phyloP scores from a whole-genome alignment of 2,329 filamentous ascomycete genomes.

The Chaetothyriales sp. region DNA sequence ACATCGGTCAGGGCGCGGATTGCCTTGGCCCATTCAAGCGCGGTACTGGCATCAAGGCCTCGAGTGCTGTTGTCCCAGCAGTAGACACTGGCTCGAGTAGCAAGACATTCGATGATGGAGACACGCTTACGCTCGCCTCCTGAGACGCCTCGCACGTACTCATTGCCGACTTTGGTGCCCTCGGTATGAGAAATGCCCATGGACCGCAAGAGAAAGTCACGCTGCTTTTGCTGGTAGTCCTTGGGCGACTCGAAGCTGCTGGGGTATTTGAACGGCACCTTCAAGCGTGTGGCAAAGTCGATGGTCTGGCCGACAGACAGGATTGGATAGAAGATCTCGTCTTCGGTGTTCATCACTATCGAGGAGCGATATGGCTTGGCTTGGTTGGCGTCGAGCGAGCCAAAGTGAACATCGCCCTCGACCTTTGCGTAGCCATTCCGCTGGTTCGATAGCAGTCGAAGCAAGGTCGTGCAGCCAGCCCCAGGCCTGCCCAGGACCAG shows the following conservation, averaged over 20 bases:
- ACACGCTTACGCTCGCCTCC: conserved; percentile 66
- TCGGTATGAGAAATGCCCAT: conserved; percentile 60
- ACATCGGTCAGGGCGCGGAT: conserved; percentile 52
- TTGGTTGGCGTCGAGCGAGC: conserved; percentile 40
- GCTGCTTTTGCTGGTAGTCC: conserved; percentile 47
- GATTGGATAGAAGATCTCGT: conserved; percentile 63
- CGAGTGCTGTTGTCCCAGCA: conserved; percentile 66
- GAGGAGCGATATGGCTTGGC: conserved; percentile 33
- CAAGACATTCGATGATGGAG: conserved; percentile 35
- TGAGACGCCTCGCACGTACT: conserved; percentile 55
- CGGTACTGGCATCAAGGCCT: conserved; percentile 59
- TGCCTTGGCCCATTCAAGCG: conserved; percentile 56
- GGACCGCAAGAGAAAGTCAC: conserved; percentile 52
- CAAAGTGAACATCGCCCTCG: conserved; percentile 39
- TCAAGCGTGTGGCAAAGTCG: conserved; percentile 50
- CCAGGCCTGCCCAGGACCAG: conserved; percentile 55
- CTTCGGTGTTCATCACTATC: conserved; percentile 59
- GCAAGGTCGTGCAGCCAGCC: conserved; percentile 53
- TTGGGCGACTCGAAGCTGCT: conserved; percentile 35
- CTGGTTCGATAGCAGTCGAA: conserved; percentile 54
- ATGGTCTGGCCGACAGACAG: conserved; percentile 61
- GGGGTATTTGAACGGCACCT: conserved; percentile 21
- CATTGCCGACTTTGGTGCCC: conserved; percentile 60
- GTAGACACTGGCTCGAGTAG: conserved; percentile 49
- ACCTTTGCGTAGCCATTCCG: conserved; percentile 44